Base-by-base conservation (phyloP, 1,284 basidiomycete species). In the Moesziomyces antarcticus region DNA sequence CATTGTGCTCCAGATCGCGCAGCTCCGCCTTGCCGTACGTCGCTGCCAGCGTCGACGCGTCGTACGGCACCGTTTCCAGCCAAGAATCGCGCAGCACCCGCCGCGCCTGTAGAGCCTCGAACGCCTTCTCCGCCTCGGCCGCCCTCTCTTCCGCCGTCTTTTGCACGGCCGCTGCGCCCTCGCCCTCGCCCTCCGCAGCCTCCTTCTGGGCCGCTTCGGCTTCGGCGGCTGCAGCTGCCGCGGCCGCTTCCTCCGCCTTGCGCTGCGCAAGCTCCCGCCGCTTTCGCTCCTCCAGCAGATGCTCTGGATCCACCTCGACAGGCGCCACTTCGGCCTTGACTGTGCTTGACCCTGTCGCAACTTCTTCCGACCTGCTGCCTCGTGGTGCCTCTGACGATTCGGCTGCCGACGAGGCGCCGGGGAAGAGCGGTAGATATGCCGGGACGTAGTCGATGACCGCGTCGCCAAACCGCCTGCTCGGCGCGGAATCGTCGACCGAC, bases 101-200 rank as follows among this genome's bases (percentile, higher is more conserved):
- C 4, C 72, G 62, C 37, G 72, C 58, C 50, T 74, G 72, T 14
- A 74, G 24, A n/a, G 72, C 66, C 43, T 74, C 66, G 40, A 74
- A 69, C 2, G 72, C 66, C 40, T 64, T 74, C 20, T 74, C 72
- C 2, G 72, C 66, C 48, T 74, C 72, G n/a, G 66, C 66, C 18
- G 72, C 72, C 49, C 62, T 56, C 27, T 74, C 66, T 51, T 74
- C 72, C 7, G 59, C 72, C 25, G 72, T 70, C 58, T 70, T 66
- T 33, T 65, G 50, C 37, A 50, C 37, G 5, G 49, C 43, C 16
- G 59, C 63, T 24, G 59, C 37, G 41, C 58, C 55, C 18, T 24
- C 24, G 24, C 37, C 59, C 5, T 58, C 56, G n/a, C 37, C 56
- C 24, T 58, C 51, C 25, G 49, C 52, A 14, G 45, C 48, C 27